Evolutionary conservation across 139 green algal genomes (phyloP), one percentile per base, ranked within the genome.

Genomic region (Asterochloris erici): DNA sequence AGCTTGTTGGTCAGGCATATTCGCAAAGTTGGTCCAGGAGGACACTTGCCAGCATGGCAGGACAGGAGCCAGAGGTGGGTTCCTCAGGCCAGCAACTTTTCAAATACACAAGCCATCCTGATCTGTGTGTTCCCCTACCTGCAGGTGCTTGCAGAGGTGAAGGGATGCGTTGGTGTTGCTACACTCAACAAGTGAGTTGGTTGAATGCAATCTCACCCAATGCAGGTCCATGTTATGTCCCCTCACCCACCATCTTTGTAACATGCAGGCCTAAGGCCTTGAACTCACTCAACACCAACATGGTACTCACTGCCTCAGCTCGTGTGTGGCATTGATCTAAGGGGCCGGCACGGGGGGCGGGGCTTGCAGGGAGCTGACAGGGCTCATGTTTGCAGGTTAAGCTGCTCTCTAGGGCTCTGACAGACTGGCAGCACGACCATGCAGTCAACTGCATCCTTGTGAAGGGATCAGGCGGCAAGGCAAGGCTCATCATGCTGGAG

Each of bases 221-320:
- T 76, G 21, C 38, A 15, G 70, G 13, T 15, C 23, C 70, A 47
- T 11, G 16, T 17, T 12, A 60, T 24, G 24, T 76, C 29, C 10
- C 73, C 16, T 9, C 9, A 21, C 13, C 1, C 11, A 0, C 28
- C 27, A 16, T 78, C 17, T n/a, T 70, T 68, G 15, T 11, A n/a
- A n/a, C 63, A 14, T 81, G 77, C 90, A 94, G 91, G 84, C 92
- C 92, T 1, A 88, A 88, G 17, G 91, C 88, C 2, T 86, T 97
- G 1, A 97, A 97, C 82, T 88, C 93, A 0, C 86, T 97, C 14
- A 95, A 90, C 74, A 74, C 81, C 9, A 54, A 82, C 38, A 96
- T 97, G 93, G 92, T 95, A 66, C 63, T 70, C 54, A 27, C 9
- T 81, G 9, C 28, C 14, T 69, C 6, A 26, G 73, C 38, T 78